phyloP scores from a whole-genome alignment of 345 rosid genomes.

The Citrus hindsii region DNA sequence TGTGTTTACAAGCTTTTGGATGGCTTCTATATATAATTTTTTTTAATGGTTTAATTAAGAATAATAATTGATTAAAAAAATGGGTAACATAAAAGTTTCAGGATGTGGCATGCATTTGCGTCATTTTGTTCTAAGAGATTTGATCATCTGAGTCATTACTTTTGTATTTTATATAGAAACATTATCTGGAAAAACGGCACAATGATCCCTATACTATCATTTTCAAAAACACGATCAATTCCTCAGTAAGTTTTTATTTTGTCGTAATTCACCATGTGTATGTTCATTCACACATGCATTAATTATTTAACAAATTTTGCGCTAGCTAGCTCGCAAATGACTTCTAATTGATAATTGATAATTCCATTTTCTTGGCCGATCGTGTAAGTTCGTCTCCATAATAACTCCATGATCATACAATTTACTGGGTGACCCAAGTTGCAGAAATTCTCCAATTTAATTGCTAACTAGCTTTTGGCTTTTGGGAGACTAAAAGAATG shows the following conservation, averaged over 20 bases:
- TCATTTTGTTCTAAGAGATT: not conserved
- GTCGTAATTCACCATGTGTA: not conserved
- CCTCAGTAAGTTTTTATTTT: not conserved
- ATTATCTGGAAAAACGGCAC: slow-evolving; percentile 11
- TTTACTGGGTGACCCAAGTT: not conserved
- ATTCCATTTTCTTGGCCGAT: not conserved
- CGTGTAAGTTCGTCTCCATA: not conserved
- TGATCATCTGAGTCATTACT: not conserved
- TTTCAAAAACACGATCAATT: slow-evolving; percentile 5
- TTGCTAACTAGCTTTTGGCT: not conserved
- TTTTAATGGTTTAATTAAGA: not conserved
- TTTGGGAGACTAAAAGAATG: not conserved
- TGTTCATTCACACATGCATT: no score
- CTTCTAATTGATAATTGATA: not conserved
- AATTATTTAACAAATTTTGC: not conserved
- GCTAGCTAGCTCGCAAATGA: not conserved
- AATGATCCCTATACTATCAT: slow-evolving; percentile 9
- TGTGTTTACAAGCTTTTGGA: not conserved
- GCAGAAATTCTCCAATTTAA: not conserved
- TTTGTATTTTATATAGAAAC: slow-evolving; percentile 6
- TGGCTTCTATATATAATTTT: not conserved
- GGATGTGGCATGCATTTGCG: slow-evolving; percentile 1
- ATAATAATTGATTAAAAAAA: not conserved
- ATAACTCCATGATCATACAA: not conserved
- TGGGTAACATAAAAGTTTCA: not conserved